These are phyloP conservation scores for Phycomyces blakesleeanus DNA, from an alignment of 192 early-diverging fungal genomes.

Conservation along the genomic window DNA sequence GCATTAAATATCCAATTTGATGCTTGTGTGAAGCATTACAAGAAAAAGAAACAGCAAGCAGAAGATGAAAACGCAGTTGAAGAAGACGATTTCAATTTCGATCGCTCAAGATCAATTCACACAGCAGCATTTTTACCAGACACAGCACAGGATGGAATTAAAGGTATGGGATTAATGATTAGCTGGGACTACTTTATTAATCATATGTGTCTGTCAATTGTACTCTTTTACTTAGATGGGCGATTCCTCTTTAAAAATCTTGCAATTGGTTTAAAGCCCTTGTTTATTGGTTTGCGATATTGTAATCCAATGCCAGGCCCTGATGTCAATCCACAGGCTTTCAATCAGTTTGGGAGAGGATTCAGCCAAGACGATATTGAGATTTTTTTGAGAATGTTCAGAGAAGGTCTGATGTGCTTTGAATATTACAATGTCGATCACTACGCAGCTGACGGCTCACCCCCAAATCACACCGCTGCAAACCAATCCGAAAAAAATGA, in stretches of 20 bases:
- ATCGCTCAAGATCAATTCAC: conserved; percentile 51
- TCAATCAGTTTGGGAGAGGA: conserved; percentile 53
- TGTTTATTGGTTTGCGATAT: conserved; percentile 67
- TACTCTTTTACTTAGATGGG: conserved; percentile 49
- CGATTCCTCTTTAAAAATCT: conserved; percentile 87
- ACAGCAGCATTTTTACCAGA: conserved; percentile 41
- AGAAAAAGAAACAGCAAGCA: conserved; percentile 50
- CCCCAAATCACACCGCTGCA: conserved; percentile 15
- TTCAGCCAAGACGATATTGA: conserved; percentile 70
- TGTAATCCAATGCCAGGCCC: conserved; percentile 60
- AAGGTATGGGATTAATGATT: conserved; percentile 25
- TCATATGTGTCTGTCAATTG: too few relatives aligned
- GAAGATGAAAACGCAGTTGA: conserved; percentile 38
- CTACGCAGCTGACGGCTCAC: conserved; percentile 40
- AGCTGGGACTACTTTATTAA: too few relatives aligned
- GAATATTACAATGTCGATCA: conserved; percentile 76
- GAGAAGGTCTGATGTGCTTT: conserved; percentile 78
- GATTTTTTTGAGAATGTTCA: conserved; percentile 68
- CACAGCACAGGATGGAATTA: conserved; percentile 62
- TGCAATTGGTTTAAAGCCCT: conserved; percentile 83
- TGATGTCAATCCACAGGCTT: conserved; percentile 32
- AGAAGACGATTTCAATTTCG: conserved; percentile 56
- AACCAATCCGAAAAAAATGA: conserved; percentile 18
- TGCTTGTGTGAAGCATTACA: conserved; percentile 52
- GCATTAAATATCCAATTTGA: conserved; percentile 66